A percentile compares a stretch with the other conserved stretches of the same genome.
Conservation (phyloP, 768 basidiomycete genomes). For the Lactarius sanguifluus region DNA sequence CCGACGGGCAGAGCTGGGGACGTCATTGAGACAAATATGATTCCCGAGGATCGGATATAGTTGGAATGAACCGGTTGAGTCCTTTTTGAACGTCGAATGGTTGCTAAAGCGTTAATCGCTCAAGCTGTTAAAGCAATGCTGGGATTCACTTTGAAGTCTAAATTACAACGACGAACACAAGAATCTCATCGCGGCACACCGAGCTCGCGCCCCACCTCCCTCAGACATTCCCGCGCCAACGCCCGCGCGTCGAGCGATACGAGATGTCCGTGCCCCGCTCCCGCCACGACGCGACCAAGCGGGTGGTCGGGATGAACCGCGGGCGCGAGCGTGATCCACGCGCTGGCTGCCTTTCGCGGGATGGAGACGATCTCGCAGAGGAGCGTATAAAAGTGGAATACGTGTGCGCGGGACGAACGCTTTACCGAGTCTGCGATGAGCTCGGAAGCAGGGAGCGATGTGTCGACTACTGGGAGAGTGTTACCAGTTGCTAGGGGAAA, state of each 20-base stretch:
- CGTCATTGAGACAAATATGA: neutral
- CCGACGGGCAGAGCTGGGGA: too few species aligned
- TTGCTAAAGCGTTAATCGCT: too few species aligned
- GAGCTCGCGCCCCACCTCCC: constrained; percentile 72
- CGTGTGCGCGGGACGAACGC: constrained; percentile 74
- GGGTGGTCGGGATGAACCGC: neutral
- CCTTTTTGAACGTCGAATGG: too few species aligned
- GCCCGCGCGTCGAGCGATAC: constrained; percentile 63
- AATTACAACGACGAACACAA: too few species aligned
- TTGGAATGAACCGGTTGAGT: neutral
- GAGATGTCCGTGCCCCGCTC: constrained; percentile 1
- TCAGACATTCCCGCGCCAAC: constrained; percentile 66
- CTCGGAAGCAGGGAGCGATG: constrained; percentile 47
- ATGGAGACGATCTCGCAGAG: constrained; percentile 79
- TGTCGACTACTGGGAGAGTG: constrained; percentile 39
- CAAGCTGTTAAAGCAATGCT: too few species aligned
- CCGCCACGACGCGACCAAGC: neutral
- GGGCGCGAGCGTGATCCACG: constrained; percentile 50
- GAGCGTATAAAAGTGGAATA: constrained; percentile 84
- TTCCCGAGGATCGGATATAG: neutral
- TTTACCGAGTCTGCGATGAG: constrained; percentile 70
- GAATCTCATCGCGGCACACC: constrained; percentile 43
- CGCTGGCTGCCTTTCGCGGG: constrained; percentile 62
- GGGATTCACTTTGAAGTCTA: too few species aligned
- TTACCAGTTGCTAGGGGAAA: neutral